phyloP scores from a whole-genome alignment of 768 basidiomycete species.

The Daedaleopsis sinensis region DNA sequence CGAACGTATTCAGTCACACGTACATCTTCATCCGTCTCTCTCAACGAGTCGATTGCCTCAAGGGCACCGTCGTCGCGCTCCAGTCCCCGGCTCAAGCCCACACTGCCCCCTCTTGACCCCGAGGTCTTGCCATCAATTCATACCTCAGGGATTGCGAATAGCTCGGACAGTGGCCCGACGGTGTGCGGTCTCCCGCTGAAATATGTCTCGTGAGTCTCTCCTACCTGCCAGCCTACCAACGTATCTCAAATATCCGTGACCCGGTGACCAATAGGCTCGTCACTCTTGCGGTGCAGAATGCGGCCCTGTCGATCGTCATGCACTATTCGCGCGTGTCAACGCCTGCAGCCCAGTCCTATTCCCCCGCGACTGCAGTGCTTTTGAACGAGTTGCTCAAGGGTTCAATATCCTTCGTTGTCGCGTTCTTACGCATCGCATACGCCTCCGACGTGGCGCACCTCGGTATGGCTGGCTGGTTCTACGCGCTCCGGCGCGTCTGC shows the following conservation, averaged over 20 bases:
- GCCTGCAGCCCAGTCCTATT: conserved; percentile 79
- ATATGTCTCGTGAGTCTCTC: conserved; percentile 71
- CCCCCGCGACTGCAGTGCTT: conserved; percentile 91
- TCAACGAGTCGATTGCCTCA: conserved; percentile 23
- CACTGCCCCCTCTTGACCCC: conserved; percentile 29
- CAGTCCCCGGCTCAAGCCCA: conserved; percentile 36
- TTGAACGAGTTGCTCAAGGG: conserved; percentile 95
- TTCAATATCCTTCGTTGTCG: conserved; percentile 87
- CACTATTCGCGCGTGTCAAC: conserved; percentile 96
- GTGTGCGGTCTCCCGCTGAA: conserved; percentile 76
- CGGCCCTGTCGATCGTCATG: conserved; percentile 95
- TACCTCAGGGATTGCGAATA: conserved; percentile 3
- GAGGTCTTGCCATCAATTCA: conserved; percentile 24
- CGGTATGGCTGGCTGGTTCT: conserved; percentile 38
- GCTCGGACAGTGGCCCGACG: conserved; percentile 42
- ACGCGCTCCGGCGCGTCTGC: conserved; percentile 56
- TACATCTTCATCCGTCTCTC: conserved; percentile 44
- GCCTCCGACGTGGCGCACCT: conserved; percentile 26
- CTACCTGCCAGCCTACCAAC: background rate
- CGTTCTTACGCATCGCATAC: conserved; percentile 57
- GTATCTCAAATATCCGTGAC: conserved; percentile 6
- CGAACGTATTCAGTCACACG: conserved; percentile 59
- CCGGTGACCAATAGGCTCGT: conserved; percentile 53
- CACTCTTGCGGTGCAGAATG: conserved; percentile 93
- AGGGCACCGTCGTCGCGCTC: conserved; percentile 18